Evolutionary conservation across 1,139 yeast species (phyloP).

Genomic region (Debaryomyces psychrophilus): DNA sequence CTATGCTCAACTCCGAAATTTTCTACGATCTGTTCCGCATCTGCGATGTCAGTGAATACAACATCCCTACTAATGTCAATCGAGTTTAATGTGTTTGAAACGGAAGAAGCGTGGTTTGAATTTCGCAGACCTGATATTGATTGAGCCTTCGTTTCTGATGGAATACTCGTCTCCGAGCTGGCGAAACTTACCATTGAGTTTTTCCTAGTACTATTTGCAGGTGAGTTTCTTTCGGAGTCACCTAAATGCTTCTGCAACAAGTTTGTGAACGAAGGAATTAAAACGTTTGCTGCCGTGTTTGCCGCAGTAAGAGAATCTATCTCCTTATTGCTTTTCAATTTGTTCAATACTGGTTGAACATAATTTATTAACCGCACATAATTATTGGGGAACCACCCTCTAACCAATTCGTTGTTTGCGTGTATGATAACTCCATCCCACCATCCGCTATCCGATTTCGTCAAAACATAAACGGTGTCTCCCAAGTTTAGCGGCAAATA

Average conservation of each 20-base stretch:
- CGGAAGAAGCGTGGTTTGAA: conserved; percentile 15
- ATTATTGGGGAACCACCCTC: conserved; percentile 81
- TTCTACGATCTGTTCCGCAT: conserved; percentile 41
- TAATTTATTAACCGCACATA: conserved; percentile 54
- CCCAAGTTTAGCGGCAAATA: conserved; percentile 52
- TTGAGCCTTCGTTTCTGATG: conserved; percentile 11
- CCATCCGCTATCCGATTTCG: conserved; percentile 66
- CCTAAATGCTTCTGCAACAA: conserved; percentile 40
- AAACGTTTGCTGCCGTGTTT: conserved; percentile 53
- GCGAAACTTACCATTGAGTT: conserved; percentile 55
- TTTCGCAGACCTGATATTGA: not conserved
- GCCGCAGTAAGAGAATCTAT: conserved; percentile 52
- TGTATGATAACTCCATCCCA: conserved; percentile 69
- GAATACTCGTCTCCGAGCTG: conserved; percentile 41
- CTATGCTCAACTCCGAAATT: conserved; percentile 34
- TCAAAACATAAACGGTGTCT: conserved; percentile 53
- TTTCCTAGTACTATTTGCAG: conserved; percentile 41
- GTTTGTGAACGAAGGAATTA: conserved; percentile 48
- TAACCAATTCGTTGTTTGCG: conserved; percentile 43
- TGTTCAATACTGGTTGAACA: conserved; percentile 49
- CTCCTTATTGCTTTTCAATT: conserved; percentile 44
- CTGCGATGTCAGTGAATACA: conserved; percentile 29
- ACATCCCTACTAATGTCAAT: conserved; percentile 5
- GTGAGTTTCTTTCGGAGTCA: conserved; percentile 36
- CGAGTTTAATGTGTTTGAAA: conserved; percentile 13